Evolutionary conservation across 305 asterid species (phyloP).

Genomic region (Lippia alba): DNA sequence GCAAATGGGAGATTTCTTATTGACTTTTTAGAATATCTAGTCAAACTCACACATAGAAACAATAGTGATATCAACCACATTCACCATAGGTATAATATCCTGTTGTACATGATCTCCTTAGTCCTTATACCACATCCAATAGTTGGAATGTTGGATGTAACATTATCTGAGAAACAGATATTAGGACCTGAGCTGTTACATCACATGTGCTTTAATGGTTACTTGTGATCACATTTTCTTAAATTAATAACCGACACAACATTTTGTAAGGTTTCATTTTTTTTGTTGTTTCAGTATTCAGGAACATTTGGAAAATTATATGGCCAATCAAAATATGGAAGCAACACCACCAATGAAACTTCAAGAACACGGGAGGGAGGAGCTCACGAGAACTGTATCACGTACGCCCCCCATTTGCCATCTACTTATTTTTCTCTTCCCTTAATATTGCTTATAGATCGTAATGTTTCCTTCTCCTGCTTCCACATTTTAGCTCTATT

Average conservation of each 20-base stretch:
- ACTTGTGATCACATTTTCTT: background rate
- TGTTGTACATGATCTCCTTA: background rate
- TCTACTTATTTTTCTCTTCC: background rate
- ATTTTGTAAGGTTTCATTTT: conserved; percentile 1
- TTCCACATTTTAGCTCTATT: conserved; percentile 59
- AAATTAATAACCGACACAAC: conserved; percentile 1
- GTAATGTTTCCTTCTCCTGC: conserved; percentile 25
- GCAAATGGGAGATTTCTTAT: conserved; percentile 9
- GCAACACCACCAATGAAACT: conserved; percentile 62
- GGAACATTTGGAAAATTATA: conserved; percentile 91
- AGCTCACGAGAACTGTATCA: conserved; percentile 87
- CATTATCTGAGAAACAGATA: background rate
- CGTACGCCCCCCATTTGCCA: conserved; percentile 48
- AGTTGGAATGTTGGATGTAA: background rate
- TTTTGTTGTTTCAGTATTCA: conserved; percentile 58
- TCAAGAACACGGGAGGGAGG: conserved; percentile 60
- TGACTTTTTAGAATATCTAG: conserved; percentile 15
- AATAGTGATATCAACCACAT: background rate
- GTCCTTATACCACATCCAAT: background rate
- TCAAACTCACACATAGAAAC: background rate
- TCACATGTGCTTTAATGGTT: background rate
- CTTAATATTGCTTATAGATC: conserved; percentile 9
- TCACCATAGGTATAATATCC: background rate
- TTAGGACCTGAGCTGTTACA: background rate
- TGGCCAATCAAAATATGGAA: conserved; percentile 74